Conservation (phyloP, 169 alveolate genomes). For the Cryptosporidium ryanae region DNA sequence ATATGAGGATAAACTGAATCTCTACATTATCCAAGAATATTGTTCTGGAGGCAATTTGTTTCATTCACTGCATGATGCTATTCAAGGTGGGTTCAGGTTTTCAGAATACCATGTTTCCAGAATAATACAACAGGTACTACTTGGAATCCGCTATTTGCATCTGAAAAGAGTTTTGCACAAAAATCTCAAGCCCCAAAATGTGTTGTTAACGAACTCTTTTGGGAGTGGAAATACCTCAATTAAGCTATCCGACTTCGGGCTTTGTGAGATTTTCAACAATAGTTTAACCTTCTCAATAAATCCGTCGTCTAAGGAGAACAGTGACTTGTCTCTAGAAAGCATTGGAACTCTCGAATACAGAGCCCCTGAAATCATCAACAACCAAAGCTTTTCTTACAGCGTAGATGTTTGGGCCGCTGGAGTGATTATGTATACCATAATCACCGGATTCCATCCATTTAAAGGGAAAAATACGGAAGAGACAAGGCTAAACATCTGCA, state of each 20-base stretch:
- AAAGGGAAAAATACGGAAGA: conserved; percentile 26
- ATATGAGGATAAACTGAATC: conserved; percentile 79
- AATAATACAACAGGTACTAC: conserved; percentile 79
- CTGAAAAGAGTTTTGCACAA: conserved; percentile 80
- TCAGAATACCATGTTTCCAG: conserved; percentile 80
- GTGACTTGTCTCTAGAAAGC: background rate
- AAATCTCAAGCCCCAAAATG: conserved; percentile 79
- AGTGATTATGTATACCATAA: conserved; percentile 61
- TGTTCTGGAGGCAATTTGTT: conserved; percentile 81
- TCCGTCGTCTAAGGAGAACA: background rate
- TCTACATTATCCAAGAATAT: conserved; percentile 80
- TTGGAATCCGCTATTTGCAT: conserved; percentile 83
- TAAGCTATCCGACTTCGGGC: conserved; percentile 87
- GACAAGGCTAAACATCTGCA: conserved; percentile 37
- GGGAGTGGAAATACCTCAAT: conserved; percentile 77
- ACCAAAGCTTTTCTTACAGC: conserved; percentile 48
- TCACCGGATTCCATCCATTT: conserved; percentile 76
- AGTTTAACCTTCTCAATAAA: background rate
- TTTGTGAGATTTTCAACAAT: conserved; percentile 77
- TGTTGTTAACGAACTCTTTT: conserved; percentile 48
- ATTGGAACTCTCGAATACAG: conserved; percentile 12
- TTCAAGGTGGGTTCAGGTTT: conserved; percentile 77
- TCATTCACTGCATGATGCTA: conserved; percentile 62
- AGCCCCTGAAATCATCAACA: conserved; percentile 67
- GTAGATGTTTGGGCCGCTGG: conserved; percentile 76